phyloP scores from a whole-genome alignment of 805 yeast species.

The Wickerhamiella brachini region DNA sequence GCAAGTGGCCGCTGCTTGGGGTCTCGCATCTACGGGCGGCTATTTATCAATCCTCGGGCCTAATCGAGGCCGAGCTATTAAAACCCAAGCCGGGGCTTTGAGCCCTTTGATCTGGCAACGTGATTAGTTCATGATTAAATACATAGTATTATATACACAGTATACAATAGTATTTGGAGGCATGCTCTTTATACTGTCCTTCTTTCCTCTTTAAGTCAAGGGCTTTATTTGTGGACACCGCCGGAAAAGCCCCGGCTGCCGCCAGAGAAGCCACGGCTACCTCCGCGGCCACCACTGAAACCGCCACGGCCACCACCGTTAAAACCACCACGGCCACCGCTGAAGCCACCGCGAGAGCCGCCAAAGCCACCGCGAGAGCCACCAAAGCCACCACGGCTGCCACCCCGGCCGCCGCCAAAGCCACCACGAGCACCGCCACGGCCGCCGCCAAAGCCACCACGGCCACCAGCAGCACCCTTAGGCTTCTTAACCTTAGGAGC shows the following conservation, averaged over 20 bases:
- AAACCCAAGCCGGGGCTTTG: neutral
- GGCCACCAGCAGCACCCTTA: constrained; percentile 65
- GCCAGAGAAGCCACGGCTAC: constrained; percentile 29
- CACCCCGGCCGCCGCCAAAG: constrained; percentile 32
- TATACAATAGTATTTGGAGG: neutral
- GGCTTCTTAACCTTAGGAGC: constrained; percentile 29
- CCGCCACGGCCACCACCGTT: constrained; percentile 28
- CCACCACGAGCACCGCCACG: constrained; percentile 30
- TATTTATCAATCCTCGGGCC: constrained; percentile 14
- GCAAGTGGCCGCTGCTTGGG: constrained; percentile 12
- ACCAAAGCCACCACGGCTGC: constrained; percentile 32
- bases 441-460: constrained; percentile 39
- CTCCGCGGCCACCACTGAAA: constrained; percentile 23
- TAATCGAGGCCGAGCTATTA: constrained; percentile 10
- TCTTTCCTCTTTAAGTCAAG: no score
- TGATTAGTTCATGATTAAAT: neutral
- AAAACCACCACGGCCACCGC: constrained; percentile 23
- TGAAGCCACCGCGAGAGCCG: constrained; percentile 29
- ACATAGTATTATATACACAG: neutral
- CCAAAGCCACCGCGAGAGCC: constrained; percentile 33
- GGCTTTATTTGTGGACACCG: neutral
- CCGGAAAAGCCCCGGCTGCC: neutral
- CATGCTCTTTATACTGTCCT: neutral
- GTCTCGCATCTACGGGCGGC: constrained; percentile 20
- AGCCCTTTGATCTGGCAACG: no score